A percentile compares a stretch with the other conserved stretches of the same genome.
These are phyloP conservation scores for Zygotorulaspora sp. DNA, from an alignment of 805 yeast genomes.

Conservation along the genomic window DNA sequence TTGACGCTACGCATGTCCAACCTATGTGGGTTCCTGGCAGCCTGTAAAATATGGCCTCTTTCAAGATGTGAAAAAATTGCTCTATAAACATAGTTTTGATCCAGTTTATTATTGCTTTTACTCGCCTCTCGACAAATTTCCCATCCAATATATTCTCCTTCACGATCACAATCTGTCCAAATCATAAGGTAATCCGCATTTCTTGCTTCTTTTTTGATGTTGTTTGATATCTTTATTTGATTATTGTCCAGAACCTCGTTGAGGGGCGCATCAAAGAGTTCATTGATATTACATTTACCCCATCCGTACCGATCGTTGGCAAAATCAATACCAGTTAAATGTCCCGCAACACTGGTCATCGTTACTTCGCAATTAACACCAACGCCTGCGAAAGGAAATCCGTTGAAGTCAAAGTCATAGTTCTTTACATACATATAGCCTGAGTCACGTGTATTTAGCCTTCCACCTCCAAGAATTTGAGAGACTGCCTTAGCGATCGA, in stretches of 20 bases:
- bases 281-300: conserved; percentile 61
- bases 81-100: conserved; percentile 52
- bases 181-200: conserved; percentile 66
- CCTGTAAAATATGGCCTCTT: conserved; percentile 61
- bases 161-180: conserved; percentile 99
- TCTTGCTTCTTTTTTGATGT: conserved; percentile 63
- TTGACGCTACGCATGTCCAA: conserved; percentile 66
- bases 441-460: conserved; percentile 44
- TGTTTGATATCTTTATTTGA: conserved; percentile 50
- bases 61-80: conserved; percentile 89
- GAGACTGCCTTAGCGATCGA: conserved; percentile 83
- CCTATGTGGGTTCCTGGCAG: conserved; percentile 63
- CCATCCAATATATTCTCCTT: conserved; percentile 89
- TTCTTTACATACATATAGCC: conserved; percentile 64
- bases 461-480: conserved; percentile 69
- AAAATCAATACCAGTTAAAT: conserved; percentile 63
- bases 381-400: conserved; percentile 45
- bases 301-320: conserved; percentile 45
- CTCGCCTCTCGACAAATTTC: conserved; percentile 73
- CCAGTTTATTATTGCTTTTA: conserved; percentile 40
- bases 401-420: conserved; percentile 64
- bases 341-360: conserved; percentile 93
- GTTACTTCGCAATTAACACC: conserved; percentile 71
- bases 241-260: conserved; percentile 40
- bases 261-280: conserved; percentile 68